Base-by-base conservation (phyloP, 345 rosid species). In the Brassica napus region DNA sequence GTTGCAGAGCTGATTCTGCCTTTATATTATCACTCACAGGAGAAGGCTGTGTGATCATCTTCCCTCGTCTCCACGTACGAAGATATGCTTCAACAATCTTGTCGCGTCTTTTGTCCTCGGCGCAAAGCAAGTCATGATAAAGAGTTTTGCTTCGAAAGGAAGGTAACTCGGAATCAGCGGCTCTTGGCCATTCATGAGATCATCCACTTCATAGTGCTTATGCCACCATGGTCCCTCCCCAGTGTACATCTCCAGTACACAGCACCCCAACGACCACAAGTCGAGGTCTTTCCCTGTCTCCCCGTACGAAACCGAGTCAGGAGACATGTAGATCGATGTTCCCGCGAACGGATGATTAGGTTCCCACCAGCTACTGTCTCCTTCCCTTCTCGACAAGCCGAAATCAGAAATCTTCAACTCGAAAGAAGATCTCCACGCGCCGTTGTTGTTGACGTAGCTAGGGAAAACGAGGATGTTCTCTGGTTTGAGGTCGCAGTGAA, bases 181-280 rank as follows among this genome's bases (percentile, higher is more conserved):
- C 18, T 21, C 21, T 8, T 44, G 4, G 11, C 54, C 47, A 0
- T 66, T 73, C 42, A 0, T 47, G 14, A 79, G 64, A 73, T 58
- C 62, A 4, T 66, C 6, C 62, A 79, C 61, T 1, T 59, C 39
- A 11, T 72, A 31, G 11, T 57, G 24, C 26, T 39, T 79, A 31
- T 78, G 67, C 69, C 31, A 72, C 91, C 91, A 86, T 5, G 86
- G 83, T 31, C 10, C 32, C 47, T 76, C 69, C 3, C 88, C 91
- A 0, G 87, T 84, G 4, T 81, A 69, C 91, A 86, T 86, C 86
- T 88, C 87, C 9, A 84, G 58, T 6, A 86, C 89, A 0, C 77
- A 57, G 37, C 88, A 88, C 0, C 91, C 92, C 16, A 88, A 77
- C 0, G 87, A 83, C 91, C 88, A 88, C 5, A 88, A 62, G 67